Evolutionary conservation across 225 moss, liverwort and hornwort species (phyloP), one percentile per base, ranked within the genome.

Genomic region (Sphagnum tenellum): DNA sequence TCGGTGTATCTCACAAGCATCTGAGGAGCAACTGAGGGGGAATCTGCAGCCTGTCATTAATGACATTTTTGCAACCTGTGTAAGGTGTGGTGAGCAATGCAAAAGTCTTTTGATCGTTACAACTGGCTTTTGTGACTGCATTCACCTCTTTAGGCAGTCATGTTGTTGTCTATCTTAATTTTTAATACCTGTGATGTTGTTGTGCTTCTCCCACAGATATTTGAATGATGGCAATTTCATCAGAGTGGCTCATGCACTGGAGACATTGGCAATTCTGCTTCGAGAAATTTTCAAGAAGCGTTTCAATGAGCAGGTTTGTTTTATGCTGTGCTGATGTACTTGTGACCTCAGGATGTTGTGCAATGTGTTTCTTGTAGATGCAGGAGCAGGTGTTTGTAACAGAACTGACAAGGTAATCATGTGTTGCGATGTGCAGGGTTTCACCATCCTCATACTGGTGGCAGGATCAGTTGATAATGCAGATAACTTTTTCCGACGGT

Each of bases 281-380:
- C 86, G 90, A 49, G 94, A 89, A 73, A 89, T 94, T 71, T 94
- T 90, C 71, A 90, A 82, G 79, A 90, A 94, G 74, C 86, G 94
- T 46, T 94, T 90, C 48, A 87, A 84, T 46, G 94, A 94, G 75
- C 90, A 90, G 85, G 92, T 92, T 62, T 29, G 29, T 29, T 29
- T 29, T 29, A 29, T 29, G 29, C 29, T 29, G 29, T 29, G 29
- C 29, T 29, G 29, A 29, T 29, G 29, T 29, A 29, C 29, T 29
- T 29, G 29, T 29, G 29, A 29, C 29, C 29, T 29, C 29, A 29
- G 29, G 29, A 29, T 29, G 29, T 29, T 29, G 29, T 29, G 29
- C 29, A 29, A 29, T 29, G 29, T 29, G 29, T 29, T 29, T 29
- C 0, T 29, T 29, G 29, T 29, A 29, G 29, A 29, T 29, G 29